These are phyloP conservation scores for Alternaria gansuensis DNA, from an alignment of 2,329 filamentous ascomycete species.

Conservation along the genomic window DNA sequence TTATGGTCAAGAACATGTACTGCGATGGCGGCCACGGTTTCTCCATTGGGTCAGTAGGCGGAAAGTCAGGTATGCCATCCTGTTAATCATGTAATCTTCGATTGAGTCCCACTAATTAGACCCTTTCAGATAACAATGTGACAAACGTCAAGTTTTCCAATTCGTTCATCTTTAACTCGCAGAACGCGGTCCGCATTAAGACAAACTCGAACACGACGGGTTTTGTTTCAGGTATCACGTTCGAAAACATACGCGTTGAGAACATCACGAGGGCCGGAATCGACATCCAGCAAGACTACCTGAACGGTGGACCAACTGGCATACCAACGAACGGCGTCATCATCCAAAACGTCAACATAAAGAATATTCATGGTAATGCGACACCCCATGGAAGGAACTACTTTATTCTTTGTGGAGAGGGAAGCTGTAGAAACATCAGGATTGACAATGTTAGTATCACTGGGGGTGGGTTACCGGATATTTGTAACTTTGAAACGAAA, in stretches of 20 bases:
- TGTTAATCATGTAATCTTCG: background rate
- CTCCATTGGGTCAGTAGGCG: slow-evolving; percentile 65
- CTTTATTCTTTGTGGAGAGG: slow-evolving; percentile 64
- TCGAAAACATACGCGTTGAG: slow-evolving; percentile 41
- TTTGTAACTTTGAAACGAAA: slow-evolving; percentile 41
- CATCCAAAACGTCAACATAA: slow-evolving; percentile 55
- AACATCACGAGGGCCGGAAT: slow-evolving; percentile 59
- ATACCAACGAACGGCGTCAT: slow-evolving; percentile 57
- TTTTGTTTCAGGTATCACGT: slow-evolving; percentile 30
- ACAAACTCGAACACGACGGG: slow-evolving; percentile 61
- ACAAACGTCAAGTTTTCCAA: slow-evolving; percentile 57
- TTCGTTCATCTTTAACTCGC: slow-evolving; percentile 59
- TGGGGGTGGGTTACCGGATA: slow-evolving; percentile 50
- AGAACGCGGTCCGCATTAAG: slow-evolving; percentile 66
- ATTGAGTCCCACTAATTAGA: background rate
- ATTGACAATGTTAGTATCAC: slow-evolving; percentile 56
- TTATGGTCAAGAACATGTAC: slow-evolving; percentile 46
- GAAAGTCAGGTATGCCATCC: slow-evolving; percentile 26
- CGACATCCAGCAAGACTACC: slow-evolving; percentile 61
- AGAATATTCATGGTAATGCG: slow-evolving; percentile 53
- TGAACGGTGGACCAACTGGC: slow-evolving; percentile 55
- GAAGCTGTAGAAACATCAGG: slow-evolving; percentile 61
- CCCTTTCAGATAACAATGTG: slow-evolving; percentile 41
- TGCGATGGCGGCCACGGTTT: slow-evolving; percentile 64
- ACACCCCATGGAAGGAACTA: slow-evolving; percentile 49